Base-by-base conservation (phyloP, 202 grass and related monocot genomes). In the Digitaria exilis region DNA sequence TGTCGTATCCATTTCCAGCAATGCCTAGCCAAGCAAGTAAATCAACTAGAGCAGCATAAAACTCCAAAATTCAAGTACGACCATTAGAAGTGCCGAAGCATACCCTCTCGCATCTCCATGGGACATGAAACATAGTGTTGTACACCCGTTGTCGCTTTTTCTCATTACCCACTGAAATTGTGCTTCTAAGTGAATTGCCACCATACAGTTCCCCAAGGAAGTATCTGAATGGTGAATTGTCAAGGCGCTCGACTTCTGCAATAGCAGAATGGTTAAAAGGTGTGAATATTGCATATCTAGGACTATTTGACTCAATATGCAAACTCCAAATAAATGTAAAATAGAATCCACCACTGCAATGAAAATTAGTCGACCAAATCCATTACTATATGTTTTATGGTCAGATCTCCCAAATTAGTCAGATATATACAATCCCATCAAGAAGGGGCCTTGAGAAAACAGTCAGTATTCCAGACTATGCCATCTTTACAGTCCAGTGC, bases 21-120 rank as follows among this genome's bases (percentile, higher is more conserved):
- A 79, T 66, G 80, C 19, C 46, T 72, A 28, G 12, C 58, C 52
- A 83, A 84, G 46, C 61, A 73, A 63, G n/a, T 43, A 69, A 69
- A 61, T 29, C 17, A 79, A 61, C 35, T 76, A 84, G 50, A 21
- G 62, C 37, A n/a, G 15, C 34, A 50, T 31, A 18, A 50, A 6
- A 50, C 4, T 72, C 14, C 25, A 80, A 50, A 65, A 34, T 63
- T 80, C 58, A 77, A 77, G 29, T 30, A 55, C n/a, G 21, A n/a
- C 26, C 10, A 69, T 73, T 75, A 17, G 3, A 82, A 70, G 82
- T 24, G 62, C 37, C 81, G 44, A 78, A 13, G 71, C 79, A 78
- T 96, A 98, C 96, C 93, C 93, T 90, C 85, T 98, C 93, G 64
- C 96, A 98, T 90, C 96, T 93, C 96, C 96, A 98, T 50, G 93